Evolutionary conservation across 1,139 yeast species (phyloP).

Genomic region (Yamadazyma pseudoaaseri): DNA sequence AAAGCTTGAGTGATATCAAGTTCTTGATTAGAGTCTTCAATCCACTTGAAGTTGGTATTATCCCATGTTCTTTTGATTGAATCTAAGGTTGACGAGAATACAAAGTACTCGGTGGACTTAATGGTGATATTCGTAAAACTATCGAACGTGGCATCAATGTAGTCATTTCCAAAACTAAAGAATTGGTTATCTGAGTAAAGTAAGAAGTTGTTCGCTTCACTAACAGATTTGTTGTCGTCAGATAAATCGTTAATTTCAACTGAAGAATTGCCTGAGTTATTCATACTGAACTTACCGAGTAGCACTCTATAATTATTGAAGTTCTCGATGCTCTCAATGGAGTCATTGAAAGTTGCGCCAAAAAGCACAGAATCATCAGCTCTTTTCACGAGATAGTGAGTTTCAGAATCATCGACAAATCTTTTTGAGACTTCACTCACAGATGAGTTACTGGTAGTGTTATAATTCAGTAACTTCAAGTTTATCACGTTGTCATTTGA

Average conservation of each 20-base stretch:
- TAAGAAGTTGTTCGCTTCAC: constrained; percentile 36
- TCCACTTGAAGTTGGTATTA: constrained; percentile 31
- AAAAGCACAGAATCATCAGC: constrained; percentile 20
- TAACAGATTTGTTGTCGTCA: constrained; percentile 24
- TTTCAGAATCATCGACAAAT: constrained; percentile 5
- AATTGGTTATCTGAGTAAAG: constrained; percentile 23
- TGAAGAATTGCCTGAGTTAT: constrained; percentile 17
- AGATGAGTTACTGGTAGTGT: constrained; percentile 33
- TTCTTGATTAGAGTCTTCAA: constrained; percentile 31
- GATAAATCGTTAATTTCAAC: constrained; percentile 28
- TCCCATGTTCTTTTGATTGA: constrained; percentile 40
- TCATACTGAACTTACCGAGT: constrained; percentile 34
- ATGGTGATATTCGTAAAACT: constrained; percentile 37
- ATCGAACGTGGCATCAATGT: constrained; percentile 21
- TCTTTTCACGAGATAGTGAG: constrained; percentile 18
- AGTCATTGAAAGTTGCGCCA: constrained; percentile 32
- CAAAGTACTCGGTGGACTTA: constrained; percentile 33
- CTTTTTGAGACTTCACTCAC: constrained; percentile 13
- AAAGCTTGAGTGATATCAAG: constrained; percentile 39
- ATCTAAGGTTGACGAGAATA: constrained; percentile 26
- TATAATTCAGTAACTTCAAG: constrained; percentile 28
- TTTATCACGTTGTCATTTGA: constrained; percentile 28
- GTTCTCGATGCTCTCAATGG: constrained; percentile 24
- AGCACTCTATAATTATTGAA: constrained; percentile 24
- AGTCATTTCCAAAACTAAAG: constrained; percentile 42